Conservation (phyloP, 495 filamentous ascomycete species). For the Neurospora sp. region DNA sequence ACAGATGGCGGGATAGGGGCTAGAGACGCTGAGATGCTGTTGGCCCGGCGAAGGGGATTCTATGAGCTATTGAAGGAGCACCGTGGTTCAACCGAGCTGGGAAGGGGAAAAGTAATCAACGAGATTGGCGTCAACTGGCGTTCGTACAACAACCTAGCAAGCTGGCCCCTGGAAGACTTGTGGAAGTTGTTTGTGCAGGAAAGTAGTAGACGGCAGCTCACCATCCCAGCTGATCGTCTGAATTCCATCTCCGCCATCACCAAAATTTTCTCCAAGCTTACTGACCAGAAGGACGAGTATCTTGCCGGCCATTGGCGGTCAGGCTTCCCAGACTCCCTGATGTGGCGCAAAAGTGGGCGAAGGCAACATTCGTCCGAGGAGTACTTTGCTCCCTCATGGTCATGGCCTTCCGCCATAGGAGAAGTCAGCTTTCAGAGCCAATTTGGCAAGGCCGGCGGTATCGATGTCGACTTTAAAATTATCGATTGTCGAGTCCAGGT, state of each 20-base stretch:
- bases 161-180: not conserved
- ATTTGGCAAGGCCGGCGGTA: not conserved
- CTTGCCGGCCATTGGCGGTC: not conserved
- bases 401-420: not conserved
- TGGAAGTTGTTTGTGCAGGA: not conserved
- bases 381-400: not conserved
- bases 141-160: not conserved
- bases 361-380: not conserved
- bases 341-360: not conserved
- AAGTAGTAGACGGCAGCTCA: not conserved
- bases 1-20: not conserved
- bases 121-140: not conserved
- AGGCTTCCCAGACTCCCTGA: not conserved
- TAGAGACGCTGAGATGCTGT: not conserved
- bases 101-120: not conserved
- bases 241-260: not conserved
- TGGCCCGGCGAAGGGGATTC: not conserved
- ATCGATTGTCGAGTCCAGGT: not conserved
- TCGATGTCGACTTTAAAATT: not conserved
- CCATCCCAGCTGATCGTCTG: not conserved
- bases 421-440: not conserved
- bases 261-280: conserved; percentile 3
- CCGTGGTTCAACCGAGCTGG: not conserved
- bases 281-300: not conserved
- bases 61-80: not conserved